Evolutionary conservation across 2,329 filamentous ascomycete species (phyloP).

Genomic region (Venturia effusa): DNA sequence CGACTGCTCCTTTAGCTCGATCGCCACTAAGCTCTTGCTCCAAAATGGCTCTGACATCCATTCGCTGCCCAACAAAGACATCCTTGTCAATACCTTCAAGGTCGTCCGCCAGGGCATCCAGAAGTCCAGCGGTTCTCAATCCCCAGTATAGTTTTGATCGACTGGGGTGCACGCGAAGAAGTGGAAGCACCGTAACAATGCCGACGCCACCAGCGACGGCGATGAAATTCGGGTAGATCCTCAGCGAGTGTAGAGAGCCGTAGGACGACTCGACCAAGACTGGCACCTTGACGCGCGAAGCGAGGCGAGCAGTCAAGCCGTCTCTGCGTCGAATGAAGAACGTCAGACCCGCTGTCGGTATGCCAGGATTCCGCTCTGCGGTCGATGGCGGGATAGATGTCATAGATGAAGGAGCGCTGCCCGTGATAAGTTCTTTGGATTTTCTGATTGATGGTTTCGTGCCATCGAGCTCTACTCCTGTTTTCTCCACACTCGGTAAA

Average conservation of each 20-base stretch:
- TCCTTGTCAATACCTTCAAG: conserved; percentile 13
- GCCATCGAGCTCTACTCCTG: too few relatives aligned
- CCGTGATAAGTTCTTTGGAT: too few relatives aligned
- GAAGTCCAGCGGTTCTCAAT: too few relatives aligned
- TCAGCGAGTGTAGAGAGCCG: conserved; percentile 20
- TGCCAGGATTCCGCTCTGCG: too few relatives aligned
- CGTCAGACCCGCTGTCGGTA: neutral
- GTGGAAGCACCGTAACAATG: conserved; percentile 34
- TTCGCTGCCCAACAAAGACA: neutral
- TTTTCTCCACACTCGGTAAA: too few relatives aligned
- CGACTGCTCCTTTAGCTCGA: conserved; percentile 21
- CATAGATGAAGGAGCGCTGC: too few relatives aligned
- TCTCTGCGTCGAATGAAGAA: conserved; percentile 7
- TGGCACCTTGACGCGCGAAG: conserved; percentile 21
- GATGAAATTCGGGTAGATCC: conserved; percentile 16
- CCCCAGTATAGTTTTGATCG: neutral
- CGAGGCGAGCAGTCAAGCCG: conserved; percentile 27
- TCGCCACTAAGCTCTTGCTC: conserved; percentile 27
- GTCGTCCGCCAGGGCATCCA: neutral
- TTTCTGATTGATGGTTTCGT: too few relatives aligned
- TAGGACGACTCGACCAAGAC: conserved; percentile 37
- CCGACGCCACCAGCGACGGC: conserved; percentile 36
- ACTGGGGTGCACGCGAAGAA: conserved; percentile 16
- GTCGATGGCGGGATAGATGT: too few relatives aligned
- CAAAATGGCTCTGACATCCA: conserved; percentile 18